phyloP scores from a whole-genome alignment of 164 flowering plant species.

The Hamamelis virginiana region DNA sequence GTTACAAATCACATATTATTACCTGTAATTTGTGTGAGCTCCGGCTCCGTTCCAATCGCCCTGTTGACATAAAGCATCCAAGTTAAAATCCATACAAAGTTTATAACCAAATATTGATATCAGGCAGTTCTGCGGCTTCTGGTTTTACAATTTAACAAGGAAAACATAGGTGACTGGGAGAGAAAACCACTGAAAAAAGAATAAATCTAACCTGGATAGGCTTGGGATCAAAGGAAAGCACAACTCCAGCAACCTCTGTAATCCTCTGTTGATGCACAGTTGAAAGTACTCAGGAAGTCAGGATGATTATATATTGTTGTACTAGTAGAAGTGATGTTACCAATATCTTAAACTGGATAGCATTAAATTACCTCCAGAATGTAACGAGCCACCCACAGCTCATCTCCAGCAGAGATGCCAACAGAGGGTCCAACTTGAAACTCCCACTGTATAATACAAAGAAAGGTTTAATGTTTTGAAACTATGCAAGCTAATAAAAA shows the following conservation, averaged over 20 bases:
- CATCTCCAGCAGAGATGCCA: conserved; percentile 85
- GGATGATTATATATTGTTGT: neutral
- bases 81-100: neutral
- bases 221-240: conserved; percentile 85
- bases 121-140: neutral
- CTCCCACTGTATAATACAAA: conserved; percentile 63
- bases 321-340: neutral
- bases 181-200: no score
- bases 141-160: neutral
- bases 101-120: neutral
- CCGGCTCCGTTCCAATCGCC: conserved; percentile 99
- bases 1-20: neutral
- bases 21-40: conserved; percentile 94
- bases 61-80: conserved; percentile 26
- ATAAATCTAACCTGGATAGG: conserved; percentile 59
- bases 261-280: conserved; percentile 58
- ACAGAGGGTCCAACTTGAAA: conserved; percentile 90
- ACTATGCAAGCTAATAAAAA: neutral
- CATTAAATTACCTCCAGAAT: conserved; percentile 66
- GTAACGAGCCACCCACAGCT: conserved; percentile 85
- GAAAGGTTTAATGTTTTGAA: neutral
- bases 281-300: neutral
- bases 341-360: neutral
- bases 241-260: conserved; percentile 85
- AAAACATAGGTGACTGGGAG: neutral